phyloP scores from a whole-genome alignment of 1,284 basidiomycete genomes.

The Naganishia sp. region DNA sequence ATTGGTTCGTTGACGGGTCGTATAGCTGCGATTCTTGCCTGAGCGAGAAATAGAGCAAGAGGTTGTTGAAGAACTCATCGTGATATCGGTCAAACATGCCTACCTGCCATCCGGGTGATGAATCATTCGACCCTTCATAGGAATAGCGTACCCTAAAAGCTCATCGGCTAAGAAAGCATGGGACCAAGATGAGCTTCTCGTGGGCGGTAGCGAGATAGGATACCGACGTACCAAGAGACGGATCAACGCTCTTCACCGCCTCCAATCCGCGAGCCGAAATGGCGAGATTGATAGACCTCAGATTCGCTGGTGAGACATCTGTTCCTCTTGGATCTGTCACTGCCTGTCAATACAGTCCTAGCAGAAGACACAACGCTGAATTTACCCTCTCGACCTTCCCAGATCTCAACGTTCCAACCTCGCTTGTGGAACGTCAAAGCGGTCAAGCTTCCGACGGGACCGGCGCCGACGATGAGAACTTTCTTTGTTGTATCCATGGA shows the following conservation, averaged over 20 bases:
- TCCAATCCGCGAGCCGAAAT: constrained; percentile 90
- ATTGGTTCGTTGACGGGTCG: constrained; percentile 56
- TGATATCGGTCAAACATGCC: not conserved
- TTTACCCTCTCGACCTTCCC: constrained; percentile 81
- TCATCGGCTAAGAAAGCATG: constrained; percentile 58
- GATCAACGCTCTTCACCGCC: constrained; percentile 78
- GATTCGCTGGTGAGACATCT: constrained; percentile 44
- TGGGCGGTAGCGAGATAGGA: not conserved
- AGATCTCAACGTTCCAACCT: constrained; percentile 88
- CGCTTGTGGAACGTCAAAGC: constrained; percentile 81
- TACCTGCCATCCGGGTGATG: constrained; percentile 69
- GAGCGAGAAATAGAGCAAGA: not conserved
- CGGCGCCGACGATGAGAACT: constrained; percentile 69
- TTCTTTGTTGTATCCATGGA: constrained; percentile 7
- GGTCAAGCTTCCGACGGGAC: constrained; percentile 90
- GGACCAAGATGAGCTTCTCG: not conserved
- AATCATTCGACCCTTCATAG: constrained; percentile 95
- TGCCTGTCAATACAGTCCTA: constrained; percentile 26
- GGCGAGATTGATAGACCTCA: constrained; percentile 91
- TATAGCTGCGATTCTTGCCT: constrained; percentile 75
- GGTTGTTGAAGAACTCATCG: not conserved
- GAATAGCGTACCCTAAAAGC: constrained; percentile 79
- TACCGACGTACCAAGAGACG: constrained; percentile 57
- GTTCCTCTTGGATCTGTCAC: constrained; percentile 48
- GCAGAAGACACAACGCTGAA: constrained; percentile 8